A percentile compares a stretch with the other conserved stretches of the same genome.
Conservation (phyloP, 169 alveolate genomes). For the Plasmodium blacklocki region DNA sequence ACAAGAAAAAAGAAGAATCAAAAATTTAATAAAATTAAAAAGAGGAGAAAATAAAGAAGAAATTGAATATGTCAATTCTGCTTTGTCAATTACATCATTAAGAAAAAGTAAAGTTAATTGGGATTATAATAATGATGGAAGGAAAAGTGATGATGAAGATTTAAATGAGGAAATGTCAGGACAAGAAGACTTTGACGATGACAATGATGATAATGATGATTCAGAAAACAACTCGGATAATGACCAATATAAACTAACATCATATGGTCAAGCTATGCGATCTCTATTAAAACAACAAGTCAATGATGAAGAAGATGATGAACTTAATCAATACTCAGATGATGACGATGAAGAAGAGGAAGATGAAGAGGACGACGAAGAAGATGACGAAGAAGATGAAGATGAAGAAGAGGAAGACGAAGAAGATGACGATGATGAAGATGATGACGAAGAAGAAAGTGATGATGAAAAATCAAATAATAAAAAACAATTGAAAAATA, state of each 20-base stretch:
- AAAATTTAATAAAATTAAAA: conserved; percentile 66
- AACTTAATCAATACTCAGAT: conserved; percentile 74
- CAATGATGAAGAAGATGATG: conserved; percentile 76
- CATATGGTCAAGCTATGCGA: conserved; percentile 70
- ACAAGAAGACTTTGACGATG: conserved; percentile 59
- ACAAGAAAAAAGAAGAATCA: conserved; percentile 76
- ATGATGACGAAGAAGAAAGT: conserved; percentile 25
- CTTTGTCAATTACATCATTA: conserved; percentile 36
- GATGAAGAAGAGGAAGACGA: conserved; percentile 65
- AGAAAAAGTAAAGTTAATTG: conserved; percentile 68
- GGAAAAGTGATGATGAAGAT: conserved; percentile 77
- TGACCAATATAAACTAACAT: conserved; percentile 51
- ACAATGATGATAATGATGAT: conserved; percentile 72
- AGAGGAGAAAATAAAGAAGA: conserved; percentile 65
- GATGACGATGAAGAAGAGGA: conserved; percentile 43
- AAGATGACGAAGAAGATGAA: conserved; percentile 43
- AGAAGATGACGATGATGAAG: conserved; percentile 72
- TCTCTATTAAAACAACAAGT: conserved; percentile 71
- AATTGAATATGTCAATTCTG: conserved; percentile 75
- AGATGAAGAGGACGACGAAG: conserved; percentile 27
- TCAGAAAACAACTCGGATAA: conserved; percentile 61
- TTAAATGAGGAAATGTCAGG: conserved; percentile 32
- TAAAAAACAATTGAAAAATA: conserved; percentile 43
- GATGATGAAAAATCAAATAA: conserved; percentile 37
- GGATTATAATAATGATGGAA: conserved; percentile 77